phyloP scores from a whole-genome alignment of 768 basidiomycete species.

The Vararia minispora region DNA sequence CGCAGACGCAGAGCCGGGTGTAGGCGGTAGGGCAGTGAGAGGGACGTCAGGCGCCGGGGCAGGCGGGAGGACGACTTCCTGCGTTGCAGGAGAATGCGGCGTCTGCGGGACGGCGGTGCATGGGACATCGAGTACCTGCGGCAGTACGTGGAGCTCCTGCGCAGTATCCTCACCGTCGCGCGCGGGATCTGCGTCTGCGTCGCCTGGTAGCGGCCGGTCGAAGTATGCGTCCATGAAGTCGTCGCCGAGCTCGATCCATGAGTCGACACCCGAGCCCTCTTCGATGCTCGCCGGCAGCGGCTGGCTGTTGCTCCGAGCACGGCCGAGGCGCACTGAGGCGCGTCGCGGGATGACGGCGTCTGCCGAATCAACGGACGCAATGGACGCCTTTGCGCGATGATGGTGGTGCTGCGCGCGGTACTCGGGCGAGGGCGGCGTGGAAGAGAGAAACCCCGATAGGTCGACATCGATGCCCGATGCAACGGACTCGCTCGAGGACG shows the following conservation, averaged over 20 bases:
- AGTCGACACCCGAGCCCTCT: conserved; percentile 14
- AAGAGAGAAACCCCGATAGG: conserved; percentile 7
- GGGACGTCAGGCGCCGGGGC: conserved; percentile 1
- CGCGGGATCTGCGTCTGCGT: no score
- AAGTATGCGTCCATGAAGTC: conserved; percentile 33
- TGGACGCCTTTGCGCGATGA: conserved; percentile 14
- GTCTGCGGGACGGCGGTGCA: neutral
- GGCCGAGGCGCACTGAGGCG: neutral
- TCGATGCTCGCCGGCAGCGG: conserved; percentile 12
- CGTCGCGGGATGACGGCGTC: neutral
- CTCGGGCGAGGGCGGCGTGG: neutral
- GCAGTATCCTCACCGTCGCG: neutral
- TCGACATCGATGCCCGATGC: conserved; percentile 12
- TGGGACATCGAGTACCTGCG: neutral
- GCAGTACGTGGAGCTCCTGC: neutral
- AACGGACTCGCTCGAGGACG: conserved; percentile 7
- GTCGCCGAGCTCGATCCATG: conserved; percentile 18
- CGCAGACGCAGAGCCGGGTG: neutral
- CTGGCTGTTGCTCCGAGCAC: conserved; percentile 8
- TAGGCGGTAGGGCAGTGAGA: neutral
- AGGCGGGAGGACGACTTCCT: neutral
- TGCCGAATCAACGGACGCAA: conserved; percentile 20
- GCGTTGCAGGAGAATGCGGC: neutral
- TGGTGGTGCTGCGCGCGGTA: neutral
- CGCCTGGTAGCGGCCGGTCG: conserved; percentile 21